Percentiles rank a stretch among this genome's conserved stretches.
Conservation (phyloP, 2,329 filamentous ascomycete species). For the Leptographium radiaticola region DNA sequence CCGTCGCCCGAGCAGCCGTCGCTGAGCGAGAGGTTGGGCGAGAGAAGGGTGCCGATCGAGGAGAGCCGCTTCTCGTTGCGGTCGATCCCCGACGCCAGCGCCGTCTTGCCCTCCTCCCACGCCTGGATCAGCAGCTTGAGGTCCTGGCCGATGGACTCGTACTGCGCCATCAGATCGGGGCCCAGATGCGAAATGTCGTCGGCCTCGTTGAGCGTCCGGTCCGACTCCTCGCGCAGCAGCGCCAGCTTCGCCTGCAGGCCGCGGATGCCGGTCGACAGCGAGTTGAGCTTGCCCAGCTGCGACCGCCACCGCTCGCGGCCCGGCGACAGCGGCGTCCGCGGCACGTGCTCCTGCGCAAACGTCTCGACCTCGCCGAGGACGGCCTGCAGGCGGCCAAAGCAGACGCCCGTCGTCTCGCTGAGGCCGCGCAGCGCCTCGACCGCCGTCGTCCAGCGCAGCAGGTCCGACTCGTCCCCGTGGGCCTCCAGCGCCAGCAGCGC, state of each 20-base stretch:
- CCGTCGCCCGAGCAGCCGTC: conserved; percentile 42
- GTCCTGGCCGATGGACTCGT: conserved; percentile 87
- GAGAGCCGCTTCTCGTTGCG: conserved; percentile 61
- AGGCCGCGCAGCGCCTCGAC: conserved; percentile 61
- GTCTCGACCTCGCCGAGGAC: conserved; percentile 69
- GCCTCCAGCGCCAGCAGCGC: conserved; percentile 80
- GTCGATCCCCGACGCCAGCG: conserved; percentile 69
- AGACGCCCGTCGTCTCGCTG: conserved; percentile 45
- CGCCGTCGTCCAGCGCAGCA: conserved; percentile 64
- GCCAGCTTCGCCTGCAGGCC: conserved; percentile 92
- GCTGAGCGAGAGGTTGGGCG: conserved; percentile 50
- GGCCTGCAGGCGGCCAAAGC: conserved; percentile 51
- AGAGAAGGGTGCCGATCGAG: conserved; percentile 45
- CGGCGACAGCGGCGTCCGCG: conserved; percentile 51
- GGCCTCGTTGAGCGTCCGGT: conserved; percentile 61
- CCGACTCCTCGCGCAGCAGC: conserved; percentile 79
- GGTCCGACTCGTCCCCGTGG: conserved; percentile 63
- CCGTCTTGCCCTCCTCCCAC: conserved; percentile 80
- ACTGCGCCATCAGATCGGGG: conserved; percentile 69
- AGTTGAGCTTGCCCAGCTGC: conserved; percentile 78
- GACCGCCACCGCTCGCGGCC: conserved; percentile 73
- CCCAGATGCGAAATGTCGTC: conserved; percentile 63
- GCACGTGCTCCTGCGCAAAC: conserved; percentile 40
- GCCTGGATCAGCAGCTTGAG: conserved; percentile 67
- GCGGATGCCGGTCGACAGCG: conserved; percentile 78